Base-by-base conservation (phyloP, 2,329 filamentous ascomycete genomes). In the Trichoderma sp. region DNA sequence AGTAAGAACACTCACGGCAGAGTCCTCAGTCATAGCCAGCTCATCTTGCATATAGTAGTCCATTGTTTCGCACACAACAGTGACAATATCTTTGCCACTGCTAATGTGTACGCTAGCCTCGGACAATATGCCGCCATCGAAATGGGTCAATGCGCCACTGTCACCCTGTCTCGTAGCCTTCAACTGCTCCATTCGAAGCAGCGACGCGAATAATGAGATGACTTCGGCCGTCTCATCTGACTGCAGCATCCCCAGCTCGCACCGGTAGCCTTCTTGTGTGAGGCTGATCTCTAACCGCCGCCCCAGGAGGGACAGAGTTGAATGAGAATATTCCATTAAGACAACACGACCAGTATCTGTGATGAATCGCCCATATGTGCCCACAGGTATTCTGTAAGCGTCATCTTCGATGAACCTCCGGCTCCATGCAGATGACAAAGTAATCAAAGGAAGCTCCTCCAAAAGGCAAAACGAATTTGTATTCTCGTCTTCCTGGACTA, bases 401-500 rank as follows among this genome's bases (percentile, higher is more conserved):
- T 87, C 82, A 54, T 85, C 81, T 51, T 82, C 81, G 18, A 80
- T 77, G 8, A 80, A 77, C 37, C 81, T 76, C 69, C 82, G 79
- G 69, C 81, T 82, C 74, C 84, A 82, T 18, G 79, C 80, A 69
- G 84, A 76, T 63, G 81, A 76, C 71, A 83, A 76, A 5, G 79
- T 80, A 70, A 95, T 91, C 3, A 94, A 83, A 1, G 88, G 83
- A 8, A 94, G 81, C 63, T 89, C 85, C 55, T 85, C 83, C 1
- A 85, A 82, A 4, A 97, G 85, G 70, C 87, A 85, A 70, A 97
- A 91, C 21, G 88, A 88, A 74, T 96, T 96, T 30, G 88, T 89
- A 72, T 96, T 94, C 69, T 96, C 92, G 72, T 97, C 93, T 79
- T 97, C 94, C 65, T 91, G 89, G 49, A 91, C 89, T 14, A 94